Evolutionary conservation across 2,329 filamentous ascomycete genomes (phyloP).

Genomic region (Aquanectria penicillioides): DNA sequence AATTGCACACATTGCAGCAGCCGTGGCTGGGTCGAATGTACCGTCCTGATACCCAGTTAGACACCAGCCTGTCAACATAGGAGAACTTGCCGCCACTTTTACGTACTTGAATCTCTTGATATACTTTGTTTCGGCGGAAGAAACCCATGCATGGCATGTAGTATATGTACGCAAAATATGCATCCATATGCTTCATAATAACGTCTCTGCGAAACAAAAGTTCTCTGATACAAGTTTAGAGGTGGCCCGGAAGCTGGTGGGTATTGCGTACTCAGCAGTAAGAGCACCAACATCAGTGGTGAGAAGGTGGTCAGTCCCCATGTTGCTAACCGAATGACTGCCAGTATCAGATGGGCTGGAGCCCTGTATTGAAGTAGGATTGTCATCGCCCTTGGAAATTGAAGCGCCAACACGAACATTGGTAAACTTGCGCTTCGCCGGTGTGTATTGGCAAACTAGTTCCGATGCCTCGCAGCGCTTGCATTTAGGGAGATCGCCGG

Average conservation of each 20-base stretch:
- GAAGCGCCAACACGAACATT: constrained; percentile 42
- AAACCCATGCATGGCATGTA: constrained; percentile 52
- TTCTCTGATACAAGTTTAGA: constrained; percentile 38
- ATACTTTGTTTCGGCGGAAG: constrained; percentile 48
- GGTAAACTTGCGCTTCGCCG: constrained; percentile 51
- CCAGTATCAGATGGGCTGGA: constrained; percentile 25
- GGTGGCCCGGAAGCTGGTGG: background rate
- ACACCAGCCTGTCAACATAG: background rate
- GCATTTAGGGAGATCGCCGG: constrained; percentile 52
- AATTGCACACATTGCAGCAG: constrained; percentile 52
- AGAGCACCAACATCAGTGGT: constrained; percentile 38
- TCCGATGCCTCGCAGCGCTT: constrained; percentile 48
- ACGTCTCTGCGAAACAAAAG: constrained; percentile 48
- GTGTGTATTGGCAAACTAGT: constrained; percentile 52
- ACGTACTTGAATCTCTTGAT: constrained; percentile 47
- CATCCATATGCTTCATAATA: constrained; percentile 49
- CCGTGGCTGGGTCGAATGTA: constrained; percentile 47
- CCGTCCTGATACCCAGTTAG: constrained; percentile 46
- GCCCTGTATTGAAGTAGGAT: constrained; percentile 16
- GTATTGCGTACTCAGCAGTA: constrained; percentile 42
- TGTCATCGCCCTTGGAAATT: constrained; percentile 9
- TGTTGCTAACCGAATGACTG: constrained; percentile 31
- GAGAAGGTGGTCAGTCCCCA: constrained; percentile 30
- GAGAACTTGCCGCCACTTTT: too few relatives aligned
- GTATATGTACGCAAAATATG: constrained; percentile 52